Conservation (phyloP, 345 rosid genomes). For the Melaleuca quinquenervia region DNA sequence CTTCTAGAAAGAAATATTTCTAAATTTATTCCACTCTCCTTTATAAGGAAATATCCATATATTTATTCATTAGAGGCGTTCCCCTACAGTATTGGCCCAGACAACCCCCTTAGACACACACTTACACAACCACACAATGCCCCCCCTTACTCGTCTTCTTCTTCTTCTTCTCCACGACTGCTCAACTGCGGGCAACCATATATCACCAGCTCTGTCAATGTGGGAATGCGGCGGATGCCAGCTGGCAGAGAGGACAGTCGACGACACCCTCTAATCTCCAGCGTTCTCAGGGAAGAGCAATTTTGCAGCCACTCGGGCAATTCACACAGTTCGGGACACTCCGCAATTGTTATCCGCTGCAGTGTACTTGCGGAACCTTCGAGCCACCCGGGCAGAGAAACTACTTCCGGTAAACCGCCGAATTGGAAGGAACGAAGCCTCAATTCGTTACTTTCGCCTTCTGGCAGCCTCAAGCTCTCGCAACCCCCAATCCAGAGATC, state of each 20-base stretch:
- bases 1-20: too few relatives aligned
- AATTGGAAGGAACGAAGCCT: slow-evolving; percentile 1
- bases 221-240: slow-evolving; percentile 3
- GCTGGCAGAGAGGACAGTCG: neutral
- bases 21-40: too few relatives aligned
- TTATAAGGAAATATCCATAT: too few relatives aligned
- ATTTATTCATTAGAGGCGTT: too few relatives aligned
- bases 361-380: neutral
- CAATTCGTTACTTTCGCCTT: neutral
- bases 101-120: too few relatives aligned
- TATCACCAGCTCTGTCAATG: too few relatives aligned
- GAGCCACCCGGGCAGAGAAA: slow-evolving; percentile 12
- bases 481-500: neutral
- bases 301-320: neutral
- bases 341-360: neutral
- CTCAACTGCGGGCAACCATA: neutral
- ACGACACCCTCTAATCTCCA: neutral
- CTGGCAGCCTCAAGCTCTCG: neutral
- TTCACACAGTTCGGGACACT: neutral
- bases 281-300: neutral
- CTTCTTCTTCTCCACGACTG: too few relatives aligned
- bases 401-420: neutral
- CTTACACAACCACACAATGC: too few relatives aligned
- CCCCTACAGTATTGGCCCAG: too few relatives aligned
- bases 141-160: too few relatives aligned